Conservation (phyloP, 305 asterid genomes). For the Solanum hybrid region DNA sequence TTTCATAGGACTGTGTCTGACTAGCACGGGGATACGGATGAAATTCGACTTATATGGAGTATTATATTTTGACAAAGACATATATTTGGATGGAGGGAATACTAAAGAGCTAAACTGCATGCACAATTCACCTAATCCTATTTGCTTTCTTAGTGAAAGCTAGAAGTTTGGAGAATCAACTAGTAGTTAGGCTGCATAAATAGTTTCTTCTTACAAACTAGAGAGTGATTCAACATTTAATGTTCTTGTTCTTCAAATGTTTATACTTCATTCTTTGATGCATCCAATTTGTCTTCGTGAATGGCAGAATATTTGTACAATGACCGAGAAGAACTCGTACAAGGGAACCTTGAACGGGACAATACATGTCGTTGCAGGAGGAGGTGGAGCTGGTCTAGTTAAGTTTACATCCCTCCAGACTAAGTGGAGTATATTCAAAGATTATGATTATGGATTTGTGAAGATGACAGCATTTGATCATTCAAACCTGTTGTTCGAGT, state of each 20-base stretch:
- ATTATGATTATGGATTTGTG: slow-evolving; percentile 67
- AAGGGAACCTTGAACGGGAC: slow-evolving; percentile 75
- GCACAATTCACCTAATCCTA: not conserved
- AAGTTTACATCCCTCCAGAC: slow-evolving; percentile 49
- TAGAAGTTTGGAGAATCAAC: not conserved
- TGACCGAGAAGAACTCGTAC: slow-evolving; percentile 48
- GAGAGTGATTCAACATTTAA: not conserved
- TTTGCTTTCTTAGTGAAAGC: not conserved
- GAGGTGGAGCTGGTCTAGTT: slow-evolving; percentile 83
- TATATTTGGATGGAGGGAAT: not conserved
- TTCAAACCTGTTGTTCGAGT: slow-evolving; percentile 76
- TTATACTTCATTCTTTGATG: not conserved
- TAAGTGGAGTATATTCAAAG: slow-evolving; percentile 66
- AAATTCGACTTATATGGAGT: not conserved
- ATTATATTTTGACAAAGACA: not conserved
- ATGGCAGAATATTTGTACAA: slow-evolving; percentile 64
- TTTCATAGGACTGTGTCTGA: not conserved
- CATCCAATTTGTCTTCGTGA: not conserved
- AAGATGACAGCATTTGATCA: slow-evolving; percentile 81
- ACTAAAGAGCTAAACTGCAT: not conserved
- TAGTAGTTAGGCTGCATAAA: not conserved
- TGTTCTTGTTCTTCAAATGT: not conserved
- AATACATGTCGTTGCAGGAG: slow-evolving; percentile 91
- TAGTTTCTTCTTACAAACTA: not conserved
- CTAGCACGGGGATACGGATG: not conserved